Percentiles rank a stretch among this genome's conserved stretches.
Conservation (phyloP, 2,329 filamentous ascomycete genomes). For the Pseudopithomyces chartarum region DNA sequence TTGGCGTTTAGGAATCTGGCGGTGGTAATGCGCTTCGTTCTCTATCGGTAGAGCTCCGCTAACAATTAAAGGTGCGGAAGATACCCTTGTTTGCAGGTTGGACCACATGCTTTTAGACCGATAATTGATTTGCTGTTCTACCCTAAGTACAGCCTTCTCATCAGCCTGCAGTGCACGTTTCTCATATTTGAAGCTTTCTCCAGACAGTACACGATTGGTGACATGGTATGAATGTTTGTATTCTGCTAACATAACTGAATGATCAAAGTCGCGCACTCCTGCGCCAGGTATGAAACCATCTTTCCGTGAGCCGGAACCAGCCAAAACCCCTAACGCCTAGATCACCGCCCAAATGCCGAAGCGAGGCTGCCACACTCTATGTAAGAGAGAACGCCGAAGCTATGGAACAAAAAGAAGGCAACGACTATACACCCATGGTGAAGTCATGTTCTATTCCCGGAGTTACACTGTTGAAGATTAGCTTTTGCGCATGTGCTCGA, state of each 20-base stretch:
- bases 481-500: constrained; percentile 54
- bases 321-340: constrained; percentile 1
- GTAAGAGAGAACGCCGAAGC: background rate
- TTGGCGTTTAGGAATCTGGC: background rate
- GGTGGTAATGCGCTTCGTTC: constrained; percentile 1
- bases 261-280: background rate
- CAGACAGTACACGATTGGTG: background rate
- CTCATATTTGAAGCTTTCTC: too few species aligned
- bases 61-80: background rate
- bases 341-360: background rate
- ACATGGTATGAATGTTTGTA: background rate
- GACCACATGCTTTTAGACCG: background rate
- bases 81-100: background rate
- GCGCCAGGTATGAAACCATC: background rate
- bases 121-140: background rate
- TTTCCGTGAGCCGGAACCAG: background rate
- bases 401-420: constrained; percentile 19
- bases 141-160: background rate
- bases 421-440: constrained; percentile 81
- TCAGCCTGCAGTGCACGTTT: too few species aligned
- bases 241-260: background rate
- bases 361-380: background rate
- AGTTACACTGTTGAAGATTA: constrained; percentile 75
- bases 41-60: background rate
- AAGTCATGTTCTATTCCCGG: constrained; percentile 98